Base-by-base conservation (phyloP, 2,329 filamentous ascomycete species). In the Clarireedia paspali region DNA sequence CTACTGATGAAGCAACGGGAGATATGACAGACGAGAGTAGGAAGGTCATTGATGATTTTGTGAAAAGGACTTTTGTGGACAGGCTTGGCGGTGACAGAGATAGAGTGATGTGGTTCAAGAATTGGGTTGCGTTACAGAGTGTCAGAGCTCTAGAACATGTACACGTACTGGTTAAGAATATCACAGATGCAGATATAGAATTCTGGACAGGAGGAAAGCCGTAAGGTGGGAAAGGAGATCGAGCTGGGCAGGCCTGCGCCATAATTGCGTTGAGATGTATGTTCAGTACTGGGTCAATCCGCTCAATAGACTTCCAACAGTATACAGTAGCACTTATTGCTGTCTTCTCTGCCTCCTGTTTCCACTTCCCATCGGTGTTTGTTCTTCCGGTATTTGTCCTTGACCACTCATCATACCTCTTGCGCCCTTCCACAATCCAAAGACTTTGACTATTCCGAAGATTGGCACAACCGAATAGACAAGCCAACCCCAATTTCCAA, bases 101-200 rank as follows among this genome's bases (percentile, higher is more conserved):
- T 5, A 74, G 72, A 49, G 81, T 86, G 46, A 69, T 91, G 59
- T 97, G 91, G 90, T 96, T 96, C 74, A 95, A 92, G 78, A 96
- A 96, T 65, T 96, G 91, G 91, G 84, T 83, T 58, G 83, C 84
- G 26, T 73, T 96, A 68, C 95, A 96, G 75, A 95, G 89, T 64
- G 87, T 96, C 44, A 83, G 91, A 64, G 81, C 88, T 2, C 76
- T 96, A 47, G 91, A 96, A 74, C 92, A 96, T 70, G 85, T 96
- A 66, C 92, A 97, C 71, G 83, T 97, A 36, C 68, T 87, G 65
- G 80, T 86, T 50, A 77, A 73, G 53, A 75, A 80, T 63, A 80
- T 76, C 24, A 75, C 75, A 47, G 73, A 77, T 30, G 76, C 76
- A 27, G 68, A 77, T 57, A 60, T 85, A 57, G 70, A 77, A 60